Base-by-base conservation (phyloP, 495 filamentous ascomycete genomes). In the Cairneyella variabilis region DNA sequence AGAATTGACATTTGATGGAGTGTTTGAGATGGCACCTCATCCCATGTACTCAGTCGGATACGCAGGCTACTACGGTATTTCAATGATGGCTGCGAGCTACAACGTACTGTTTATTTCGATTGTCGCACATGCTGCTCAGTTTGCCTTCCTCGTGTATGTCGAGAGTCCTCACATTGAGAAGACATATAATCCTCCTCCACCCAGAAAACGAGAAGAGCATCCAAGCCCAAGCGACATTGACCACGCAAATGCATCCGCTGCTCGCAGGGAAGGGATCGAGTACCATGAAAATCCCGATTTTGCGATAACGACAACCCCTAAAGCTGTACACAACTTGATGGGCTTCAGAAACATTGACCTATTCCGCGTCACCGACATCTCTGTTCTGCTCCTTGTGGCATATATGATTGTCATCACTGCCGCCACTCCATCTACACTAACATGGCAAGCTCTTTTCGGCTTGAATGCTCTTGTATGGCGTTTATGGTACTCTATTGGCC, bases 41-140 rank as follows among this genome's bases (percentile, higher is more conserved):
- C 93, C 93, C 36, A 98, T 98, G 93, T 98, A 98, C 74, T 95
- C 91, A 39, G 91, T 98, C 61, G 93, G 93, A 26, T 98, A 98
- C 70, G 90, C 91, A 21, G 93, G 93, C 23, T 98, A 95, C 70
- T 98, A 98, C 50, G 95, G 93, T 55, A 96, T 97, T 64, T 97
- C 92, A n/a, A 83, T 96, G 66, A 92, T 98, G 82, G 90, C 91
- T 22, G 93, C 95, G 43, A 97, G 95, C 71, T 97, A 97, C 74
- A 88, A 89, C 56, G 93, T 98, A 49, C 76, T 97, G 9, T 90
- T 95, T 76, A 95, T 96, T 65, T 97, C 95, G 16, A 89, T 98
- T 57, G 71, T 91, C 66, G 95, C 92, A 57, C 93, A 98, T 74
- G 89, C 90, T 64, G 86, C 89, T 54, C 93, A 98, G 72, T 91